Evolutionary conservation across 257 asterid species (phyloP), one percentile per base, ranked within the genome.

Genomic region (Nicotiana knightiana): DNA sequence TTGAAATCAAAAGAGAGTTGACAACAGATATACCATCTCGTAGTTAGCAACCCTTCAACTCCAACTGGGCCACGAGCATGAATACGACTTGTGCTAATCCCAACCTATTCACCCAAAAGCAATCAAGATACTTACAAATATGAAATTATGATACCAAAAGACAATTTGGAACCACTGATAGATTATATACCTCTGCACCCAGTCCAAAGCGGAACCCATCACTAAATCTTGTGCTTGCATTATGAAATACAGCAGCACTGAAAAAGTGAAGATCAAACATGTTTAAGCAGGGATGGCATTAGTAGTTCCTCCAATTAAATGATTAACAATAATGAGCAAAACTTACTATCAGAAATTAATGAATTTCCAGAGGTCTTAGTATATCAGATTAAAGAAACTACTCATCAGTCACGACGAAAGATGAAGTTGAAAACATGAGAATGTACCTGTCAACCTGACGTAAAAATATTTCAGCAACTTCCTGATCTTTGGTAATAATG

Each of bases 31-130:
- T 89, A 93, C 98, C 98, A 96, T 87, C 97, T 84, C 17, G 97
- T 92, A n/a, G 99, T 96, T 28, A 96, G 94, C 87, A 96, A 85
- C 76, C 98, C 99, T 89, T 96, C 98, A 70, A 94, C 97, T 32
- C 99, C 98, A 28, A 96, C 99, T 5, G 99, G 99, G 28, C 99
- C 99, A 81, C 99, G 97, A 28, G 99, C 99, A 86, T 96, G 99
- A 80, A 96, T 94, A 85, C 98, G 92, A 84, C 98, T 91, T 6
- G 97, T 96, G 83, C 99, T 96, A 67, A 94, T 91, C 81, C 99
- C 99, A 30, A 96, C 99, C 99, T 96, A 85, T 71, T 85, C 67
- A 80, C 81, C 79, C 79, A 73, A 48, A 73, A 48, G 39, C 63
- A 73, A 51, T 58, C 43, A 73, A 48, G 79, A 80, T 43, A 48